Percentiles rank a stretch among this genome's conserved stretches.
Conservation (phyloP, 73 alveolate species). For the Tetrahymena thermophila region DNA sequence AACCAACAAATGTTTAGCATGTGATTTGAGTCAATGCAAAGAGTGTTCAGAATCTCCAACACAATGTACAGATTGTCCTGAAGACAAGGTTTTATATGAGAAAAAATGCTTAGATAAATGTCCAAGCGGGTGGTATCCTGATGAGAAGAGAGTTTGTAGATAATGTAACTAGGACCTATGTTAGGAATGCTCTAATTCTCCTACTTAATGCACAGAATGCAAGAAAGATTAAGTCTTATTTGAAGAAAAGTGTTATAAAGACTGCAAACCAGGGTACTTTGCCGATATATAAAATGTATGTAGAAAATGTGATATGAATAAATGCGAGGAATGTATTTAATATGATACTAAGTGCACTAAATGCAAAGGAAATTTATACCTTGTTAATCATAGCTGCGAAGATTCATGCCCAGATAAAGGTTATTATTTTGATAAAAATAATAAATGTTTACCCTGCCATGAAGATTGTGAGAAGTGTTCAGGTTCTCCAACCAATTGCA, state of each 20-base stretch:
- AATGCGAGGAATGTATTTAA: neutral
- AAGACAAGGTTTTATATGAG: neutral
- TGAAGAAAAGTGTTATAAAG: neutral
- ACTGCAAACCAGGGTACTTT: neutral
- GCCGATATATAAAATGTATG: neutral
- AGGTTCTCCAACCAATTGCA: neutral
- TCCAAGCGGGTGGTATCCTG: neutral
- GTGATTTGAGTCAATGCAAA: neutral
- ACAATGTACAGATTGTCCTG: neutral
- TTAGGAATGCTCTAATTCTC: neutral
- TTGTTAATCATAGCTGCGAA: neutral
- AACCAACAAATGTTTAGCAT: neutral
- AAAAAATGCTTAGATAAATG: neutral
- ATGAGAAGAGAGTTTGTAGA: neutral
- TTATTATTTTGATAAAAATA: neutral
- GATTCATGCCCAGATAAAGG: neutral
- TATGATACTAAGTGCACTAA: neutral
- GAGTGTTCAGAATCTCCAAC: neutral
- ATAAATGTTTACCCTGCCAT: neutral
- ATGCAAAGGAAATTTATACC: neutral
- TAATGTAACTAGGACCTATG: neutral
- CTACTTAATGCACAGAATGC: neutral
- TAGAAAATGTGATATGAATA: neutral
- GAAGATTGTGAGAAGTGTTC: neutral
- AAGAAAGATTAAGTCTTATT: neutral